phyloP scores from a whole-genome alignment of 805 yeast genomes.

The Cyberlindnera mrakii region DNA sequence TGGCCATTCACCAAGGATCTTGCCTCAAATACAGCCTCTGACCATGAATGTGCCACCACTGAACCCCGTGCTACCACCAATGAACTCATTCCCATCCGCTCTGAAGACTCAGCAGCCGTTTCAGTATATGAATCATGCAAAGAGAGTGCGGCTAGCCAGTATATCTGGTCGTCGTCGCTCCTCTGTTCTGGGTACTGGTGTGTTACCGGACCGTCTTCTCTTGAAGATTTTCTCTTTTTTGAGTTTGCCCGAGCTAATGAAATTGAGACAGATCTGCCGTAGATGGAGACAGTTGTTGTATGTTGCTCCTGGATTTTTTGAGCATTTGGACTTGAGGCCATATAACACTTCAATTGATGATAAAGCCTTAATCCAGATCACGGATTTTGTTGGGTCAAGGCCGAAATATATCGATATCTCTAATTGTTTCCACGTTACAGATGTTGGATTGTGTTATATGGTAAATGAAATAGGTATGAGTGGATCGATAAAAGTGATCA shows the following conservation, averaged over 20 bases:
- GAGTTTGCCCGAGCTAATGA: constrained; percentile 56
- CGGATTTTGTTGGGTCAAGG: constrained; percentile 65
- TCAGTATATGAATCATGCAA: constrained; percentile 50
- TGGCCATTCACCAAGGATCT: constrained; percentile 7
- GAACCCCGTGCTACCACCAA: constrained; percentile 32
- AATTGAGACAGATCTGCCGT: constrained; percentile 48
- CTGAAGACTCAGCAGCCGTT: constrained; percentile 27
- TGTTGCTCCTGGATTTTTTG: constrained; percentile 48
- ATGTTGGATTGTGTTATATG: constrained; percentile 65
- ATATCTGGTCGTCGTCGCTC: constrained; percentile 47
- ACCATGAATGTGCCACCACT: constrained; percentile 31
- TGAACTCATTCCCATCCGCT: constrained; percentile 27
- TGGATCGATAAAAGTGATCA: constrained; percentile 48
- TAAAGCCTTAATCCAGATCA: constrained; percentile 47
- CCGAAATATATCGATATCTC: constrained; percentile 58
- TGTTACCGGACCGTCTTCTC: constrained; percentile 56
- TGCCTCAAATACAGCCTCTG: constrained; percentile 11
- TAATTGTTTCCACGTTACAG: constrained; percentile 73
- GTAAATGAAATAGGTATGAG: constrained; percentile 65
- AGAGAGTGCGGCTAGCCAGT: constrained; percentile 43
- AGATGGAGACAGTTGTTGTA: constrained; percentile 65
- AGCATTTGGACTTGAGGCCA: constrained; percentile 47
- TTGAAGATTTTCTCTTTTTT: constrained; percentile 47
- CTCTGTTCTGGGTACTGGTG: constrained; percentile 49
- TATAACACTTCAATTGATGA: constrained; percentile 62